phyloP scores from a whole-genome alignment of 371 early-diverging fungal genomes.

The Lichtheimia hyalospora region DNA sequence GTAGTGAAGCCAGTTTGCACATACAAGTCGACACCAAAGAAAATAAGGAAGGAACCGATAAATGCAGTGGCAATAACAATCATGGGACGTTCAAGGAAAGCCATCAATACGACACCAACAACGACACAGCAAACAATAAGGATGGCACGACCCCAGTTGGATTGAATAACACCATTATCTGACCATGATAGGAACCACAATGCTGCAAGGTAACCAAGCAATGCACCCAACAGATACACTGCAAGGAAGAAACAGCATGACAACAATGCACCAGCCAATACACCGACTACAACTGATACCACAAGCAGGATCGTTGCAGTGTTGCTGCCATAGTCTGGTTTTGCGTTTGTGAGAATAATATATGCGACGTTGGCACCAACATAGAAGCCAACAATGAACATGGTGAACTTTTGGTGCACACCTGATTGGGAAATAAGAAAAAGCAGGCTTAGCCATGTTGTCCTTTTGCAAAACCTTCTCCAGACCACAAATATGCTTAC shows the following conservation, averaged over 20 bases:
- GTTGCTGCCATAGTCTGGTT: conserved; percentile 44
- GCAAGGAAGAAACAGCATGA: conserved; percentile 63
- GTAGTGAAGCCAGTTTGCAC: conserved; percentile 51
- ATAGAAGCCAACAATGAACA: conserved; percentile 63
- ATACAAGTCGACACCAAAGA: conserved; percentile 60
- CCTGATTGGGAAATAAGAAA: conserved; percentile 29
- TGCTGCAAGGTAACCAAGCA: conserved; percentile 57
- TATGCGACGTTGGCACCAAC: conserved; percentile 53
- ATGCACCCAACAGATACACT: conserved; percentile 56
- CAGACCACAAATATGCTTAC: conserved; percentile 15
- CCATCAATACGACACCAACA: conserved; percentile 49
- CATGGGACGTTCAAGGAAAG: conserved; percentile 52
- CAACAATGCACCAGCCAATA: conserved; percentile 51
- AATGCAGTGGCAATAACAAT: conserved; percentile 56
- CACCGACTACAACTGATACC: conserved; percentile 51
- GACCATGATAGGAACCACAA: conserved; percentile 60
- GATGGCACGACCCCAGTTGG: conserved; percentile 55
- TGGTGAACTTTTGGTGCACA: conserved; percentile 56
- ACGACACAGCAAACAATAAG: conserved; percentile 49
- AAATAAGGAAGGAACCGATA: conserved; percentile 57
- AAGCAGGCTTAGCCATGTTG: conserved; percentile 7
- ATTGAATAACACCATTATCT: conserved; percentile 46
- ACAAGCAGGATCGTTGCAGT: conserved; percentile 53
- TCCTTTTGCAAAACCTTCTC: conserved; percentile 1
- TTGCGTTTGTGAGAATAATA: conserved; percentile 51